These are phyloP conservation scores for Solanum pennellii DNA, from an alignment of 257 asterid species.

Conservation along the genomic window DNA sequence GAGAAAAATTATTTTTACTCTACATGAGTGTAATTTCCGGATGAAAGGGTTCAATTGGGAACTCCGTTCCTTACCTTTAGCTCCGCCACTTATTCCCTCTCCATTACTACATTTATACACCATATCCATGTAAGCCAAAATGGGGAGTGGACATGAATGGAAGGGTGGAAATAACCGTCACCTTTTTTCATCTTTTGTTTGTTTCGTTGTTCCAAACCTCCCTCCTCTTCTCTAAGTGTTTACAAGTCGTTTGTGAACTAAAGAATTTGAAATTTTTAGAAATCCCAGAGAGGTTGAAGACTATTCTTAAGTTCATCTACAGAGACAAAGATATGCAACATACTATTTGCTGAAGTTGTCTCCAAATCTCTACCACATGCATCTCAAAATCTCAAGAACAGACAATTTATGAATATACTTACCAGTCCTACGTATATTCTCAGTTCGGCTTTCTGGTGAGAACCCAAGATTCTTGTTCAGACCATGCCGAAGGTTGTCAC, in stretches of 20 bases:
- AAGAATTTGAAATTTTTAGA: not conserved
- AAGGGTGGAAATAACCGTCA: not conserved
- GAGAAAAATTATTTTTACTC: not conserved
- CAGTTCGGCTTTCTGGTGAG: constrained; percentile 75
- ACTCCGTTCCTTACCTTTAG: not conserved
- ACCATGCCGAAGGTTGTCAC: constrained; percentile 95
- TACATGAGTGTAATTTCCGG: not conserved
- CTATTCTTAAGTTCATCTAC: not conserved
- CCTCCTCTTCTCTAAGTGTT: not conserved
- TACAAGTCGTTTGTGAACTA: not conserved
- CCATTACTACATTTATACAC: not conserved
- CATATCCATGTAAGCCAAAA: not conserved
- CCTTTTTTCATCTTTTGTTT: not conserved
- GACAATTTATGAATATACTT: constrained; percentile 12
- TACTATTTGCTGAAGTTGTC: not conserved
- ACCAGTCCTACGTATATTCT: constrained; percentile 94
- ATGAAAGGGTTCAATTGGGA: not conserved
- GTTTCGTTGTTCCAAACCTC: not conserved
- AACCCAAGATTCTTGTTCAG: constrained; percentile 85
- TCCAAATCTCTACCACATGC: not conserved
- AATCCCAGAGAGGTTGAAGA: not conserved
- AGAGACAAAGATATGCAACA: not conserved
- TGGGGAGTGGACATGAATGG: not conserved
- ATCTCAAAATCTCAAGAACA: not conserved
- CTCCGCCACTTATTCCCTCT: not conserved